Base-by-base conservation (phyloP, 306 rosid species). In the apple (Malus domestica) region DNA sequence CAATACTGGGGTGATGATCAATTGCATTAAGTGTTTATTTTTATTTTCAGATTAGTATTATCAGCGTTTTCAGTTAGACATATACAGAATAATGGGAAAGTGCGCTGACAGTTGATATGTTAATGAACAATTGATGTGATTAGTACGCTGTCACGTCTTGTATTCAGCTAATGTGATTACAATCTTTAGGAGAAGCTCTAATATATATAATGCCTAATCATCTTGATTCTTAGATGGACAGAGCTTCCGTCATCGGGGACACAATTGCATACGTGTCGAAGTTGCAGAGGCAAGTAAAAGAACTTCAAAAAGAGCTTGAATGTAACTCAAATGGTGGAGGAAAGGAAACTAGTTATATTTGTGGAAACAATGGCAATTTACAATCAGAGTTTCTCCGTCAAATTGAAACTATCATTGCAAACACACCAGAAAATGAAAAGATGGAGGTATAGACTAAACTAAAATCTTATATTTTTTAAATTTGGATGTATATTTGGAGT, bases 171-270 rank as follows among this genome's bases (percentile, higher is more conserved):
- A 6, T 62, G 67, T 29, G 67, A 29, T 2, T 14, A 25, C 10
- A 25, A 2, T 13, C 33, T 62, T 62, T 14, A 12, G 16, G 15
- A 16, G 20, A 52, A 32, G 51, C 6, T 77, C 40, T 77, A 74
- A 80, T 27, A 62, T 29, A 80, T 27, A 62, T 29, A 13, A 13
- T 46, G 52, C 14, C 45, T 46, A 22, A 14, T 66, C 64, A 30
- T 71, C 32, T 70, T 67, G 73, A 71, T 68, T 78, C 61, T 79
- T 52, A 88, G 91, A 80, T 92, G 61, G 99, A 95, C 69, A 95
- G 86, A 58, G 99, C 99, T 1, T 86, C 99, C 1, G 92, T 95
- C 66, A 92, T 94, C 3, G 97, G 91, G 70, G 99, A 95, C 72
- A 97, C 97, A 4, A 92, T 95, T 75, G 96, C 89, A 74, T 90